Percentiles rank a stretch among this genome's conserved stretches.
These are phyloP conservation scores for Russula abietina DNA, from an alignment of 768 basidiomycete genomes.

Conservation along the genomic window DNA sequence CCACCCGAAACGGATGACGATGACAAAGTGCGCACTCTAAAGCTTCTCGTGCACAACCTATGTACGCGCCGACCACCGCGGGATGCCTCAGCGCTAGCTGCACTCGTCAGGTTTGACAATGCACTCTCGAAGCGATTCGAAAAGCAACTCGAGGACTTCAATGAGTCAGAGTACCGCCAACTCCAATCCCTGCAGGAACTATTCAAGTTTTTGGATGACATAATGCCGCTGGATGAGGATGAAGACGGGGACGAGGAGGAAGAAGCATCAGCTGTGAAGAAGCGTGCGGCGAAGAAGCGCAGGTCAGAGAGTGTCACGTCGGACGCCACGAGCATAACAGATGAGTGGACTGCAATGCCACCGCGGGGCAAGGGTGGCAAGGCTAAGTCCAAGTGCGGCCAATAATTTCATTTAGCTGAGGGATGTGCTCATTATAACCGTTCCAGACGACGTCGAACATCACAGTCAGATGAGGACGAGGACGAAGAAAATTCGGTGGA, in stretches of 20 bases:
- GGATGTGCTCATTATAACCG: not conserved
- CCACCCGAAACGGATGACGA: constrained; percentile 63
- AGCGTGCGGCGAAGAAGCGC: constrained; percentile 42
- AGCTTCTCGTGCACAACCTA: constrained; percentile 56
- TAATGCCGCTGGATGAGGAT: constrained; percentile 62
- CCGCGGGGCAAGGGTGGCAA: constrained; percentile 35
- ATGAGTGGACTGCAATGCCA: constrained; percentile 22
- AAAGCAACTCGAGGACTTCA: constrained; percentile 62
- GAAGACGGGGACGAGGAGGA: constrained; percentile 39
- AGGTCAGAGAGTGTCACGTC: constrained; percentile 56
- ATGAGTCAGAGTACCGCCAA: constrained; percentile 63
- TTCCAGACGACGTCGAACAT: constrained; percentile 50
- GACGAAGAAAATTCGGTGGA: constrained; percentile 28
- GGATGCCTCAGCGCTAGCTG: constrained; percentile 58
- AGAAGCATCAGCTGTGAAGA: constrained; percentile 33
- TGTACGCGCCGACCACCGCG: constrained; percentile 52
- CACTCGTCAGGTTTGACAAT: constrained; percentile 64
- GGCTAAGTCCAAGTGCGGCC: constrained; percentile 29
- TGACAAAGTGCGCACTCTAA: constrained; percentile 55
- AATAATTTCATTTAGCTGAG: not conserved
- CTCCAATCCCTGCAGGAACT: constrained; percentile 56
- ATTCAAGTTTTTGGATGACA: constrained; percentile 67
- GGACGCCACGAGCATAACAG: constrained; percentile 36
- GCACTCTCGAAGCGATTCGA: constrained; percentile 65
- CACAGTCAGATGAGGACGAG: constrained; percentile 46